Evolutionary conservation across 2,329 filamentous ascomycete species (phyloP), one percentile per base, ranked within the genome.

Genomic region (Aaosphaeria arxii): DNA sequence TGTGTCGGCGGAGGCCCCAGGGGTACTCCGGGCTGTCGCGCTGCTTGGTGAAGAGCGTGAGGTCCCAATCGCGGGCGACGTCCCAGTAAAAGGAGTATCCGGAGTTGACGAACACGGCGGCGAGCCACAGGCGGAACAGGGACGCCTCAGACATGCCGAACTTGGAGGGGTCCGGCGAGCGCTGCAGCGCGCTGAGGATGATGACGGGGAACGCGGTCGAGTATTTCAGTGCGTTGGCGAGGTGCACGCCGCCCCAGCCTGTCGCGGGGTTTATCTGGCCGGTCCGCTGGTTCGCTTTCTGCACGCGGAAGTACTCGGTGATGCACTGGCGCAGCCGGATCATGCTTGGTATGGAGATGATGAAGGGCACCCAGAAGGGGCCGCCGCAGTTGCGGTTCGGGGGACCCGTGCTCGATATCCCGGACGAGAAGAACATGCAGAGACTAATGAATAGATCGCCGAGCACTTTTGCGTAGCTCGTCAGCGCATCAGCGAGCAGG

Each of bases 51-150:
- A 97, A 88, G 11, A 97, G 78, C 0, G 87, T 89, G 53, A 99
- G 78, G 65, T 97, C 94, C 94, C 94, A 99, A 76, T 99, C 94
- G 74, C 91, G 94, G 47, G 89, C 81, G 30, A 97, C 85, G 63
- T 99, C 94, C 94, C 94, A 99, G 77, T 94, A 99, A 75, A 97
- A 97, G n/a, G 88, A 91, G 73, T 96, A 99, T 40, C 88, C 77
- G 11, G 89, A 95, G 70, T 99, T 96, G 60, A 94, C 65, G 32
- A 90, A 75, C 30, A 89, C 87, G 40, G 87, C 87, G 33, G 80
- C 71, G 30, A 95, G 75, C 81, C 81, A 78, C 55, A 83, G 63
- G 40, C 78, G 74, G 58, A 79, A 80, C 39, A 84, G 67, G 0
- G 74, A 74, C n/a, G 77, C 71, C 60, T 83, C 78, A 40, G 76